Conservation (phyloP, 2,329 filamentous ascomycete genomes). For the Pseudocercospora pini-densiflorae region DNA sequence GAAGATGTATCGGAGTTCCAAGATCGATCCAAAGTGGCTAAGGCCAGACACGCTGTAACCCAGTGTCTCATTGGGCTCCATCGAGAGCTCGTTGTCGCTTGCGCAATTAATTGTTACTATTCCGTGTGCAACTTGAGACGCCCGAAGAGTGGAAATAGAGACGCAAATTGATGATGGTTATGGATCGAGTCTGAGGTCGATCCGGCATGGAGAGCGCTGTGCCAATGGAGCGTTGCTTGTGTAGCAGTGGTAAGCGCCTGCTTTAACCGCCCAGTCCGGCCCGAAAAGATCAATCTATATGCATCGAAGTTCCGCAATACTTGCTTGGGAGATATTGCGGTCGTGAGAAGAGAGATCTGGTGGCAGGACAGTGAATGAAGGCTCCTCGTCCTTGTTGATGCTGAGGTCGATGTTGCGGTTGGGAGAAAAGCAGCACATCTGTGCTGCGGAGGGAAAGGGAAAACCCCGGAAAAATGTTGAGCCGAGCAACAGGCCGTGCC, state of each 20-base stretch:
- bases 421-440: not conserved
- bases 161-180: not conserved
- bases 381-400: not conserved
- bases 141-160: not conserved
- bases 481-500: not conserved
- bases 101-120: not conserved
- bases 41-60: not conserved
- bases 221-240: conserved; percentile 5
- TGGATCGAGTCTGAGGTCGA: conserved; percentile 1
- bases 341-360: not conserved
- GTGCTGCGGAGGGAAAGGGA: not conserved
- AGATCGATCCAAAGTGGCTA: not conserved
- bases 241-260: conserved; percentile 7
- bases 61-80: conserved; percentile 8
- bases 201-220: not conserved
- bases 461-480: not conserved
- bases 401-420: not conserved
- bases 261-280: conserved; percentile 5
- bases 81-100: not conserved
- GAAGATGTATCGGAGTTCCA: conserved; percentile 5
- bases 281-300: not conserved
- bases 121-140: conserved; percentile 6
- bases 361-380: not conserved
- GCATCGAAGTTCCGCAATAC: not conserved
- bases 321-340: not conserved